Evolutionary conservation across 148 eudicot species (phyloP).

Genomic region (Mesembryanthemum crystallinum): DNA sequence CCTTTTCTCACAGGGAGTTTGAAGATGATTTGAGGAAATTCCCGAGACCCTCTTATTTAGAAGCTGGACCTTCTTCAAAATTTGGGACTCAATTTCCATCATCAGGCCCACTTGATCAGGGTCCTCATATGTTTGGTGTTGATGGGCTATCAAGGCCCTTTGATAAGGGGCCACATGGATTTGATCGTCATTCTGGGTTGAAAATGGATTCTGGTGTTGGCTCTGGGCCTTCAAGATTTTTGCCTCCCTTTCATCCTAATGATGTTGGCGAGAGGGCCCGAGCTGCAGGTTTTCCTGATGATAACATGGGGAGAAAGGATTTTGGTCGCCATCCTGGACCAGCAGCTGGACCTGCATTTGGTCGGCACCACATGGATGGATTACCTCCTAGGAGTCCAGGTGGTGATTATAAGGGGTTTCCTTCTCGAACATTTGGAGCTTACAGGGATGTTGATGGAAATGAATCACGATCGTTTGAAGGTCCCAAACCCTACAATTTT

Average conservation of each 20-base stretch:
- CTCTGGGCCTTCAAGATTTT: constrained; percentile 42
- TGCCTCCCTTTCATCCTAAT: constrained; percentile 44
- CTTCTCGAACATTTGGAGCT: constrained; percentile 49
- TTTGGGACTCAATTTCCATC: constrained; percentile 39
- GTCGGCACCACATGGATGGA: constrained; percentile 50
- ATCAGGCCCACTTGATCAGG: constrained; percentile 39
- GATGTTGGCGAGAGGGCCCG: constrained; percentile 39
- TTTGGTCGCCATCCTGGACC: constrained; percentile 38
- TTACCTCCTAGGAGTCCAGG: constrained; percentile 64
- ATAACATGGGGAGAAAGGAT: constrained; percentile 36
- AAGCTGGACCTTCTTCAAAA: constrained; percentile 39
- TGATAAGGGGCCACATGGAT: constrained; percentile 47
- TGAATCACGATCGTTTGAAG: constrained; percentile 47
- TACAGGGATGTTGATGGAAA: constrained; percentile 45
- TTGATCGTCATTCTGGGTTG: constrained; percentile 36
- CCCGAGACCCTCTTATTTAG: constrained; percentile 44
- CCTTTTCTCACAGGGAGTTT: constrained; percentile 52
- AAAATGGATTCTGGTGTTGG: constrained; percentile 39
- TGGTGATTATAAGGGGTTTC: constrained; percentile 48
- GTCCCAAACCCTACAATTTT: constrained; percentile 38
- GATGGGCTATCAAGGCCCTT: constrained; percentile 41
- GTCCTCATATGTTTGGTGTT: constrained; percentile 30
- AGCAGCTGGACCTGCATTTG: constrained; percentile 62
- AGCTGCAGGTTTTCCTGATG: constrained; percentile 43
- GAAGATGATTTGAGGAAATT: constrained; percentile 44